Percentiles rank a stretch among this genome's conserved stretches.
phyloP scores from a whole-genome alignment of 176 grass and related monocot genomes.

The Saccharum officinarum region DNA sequence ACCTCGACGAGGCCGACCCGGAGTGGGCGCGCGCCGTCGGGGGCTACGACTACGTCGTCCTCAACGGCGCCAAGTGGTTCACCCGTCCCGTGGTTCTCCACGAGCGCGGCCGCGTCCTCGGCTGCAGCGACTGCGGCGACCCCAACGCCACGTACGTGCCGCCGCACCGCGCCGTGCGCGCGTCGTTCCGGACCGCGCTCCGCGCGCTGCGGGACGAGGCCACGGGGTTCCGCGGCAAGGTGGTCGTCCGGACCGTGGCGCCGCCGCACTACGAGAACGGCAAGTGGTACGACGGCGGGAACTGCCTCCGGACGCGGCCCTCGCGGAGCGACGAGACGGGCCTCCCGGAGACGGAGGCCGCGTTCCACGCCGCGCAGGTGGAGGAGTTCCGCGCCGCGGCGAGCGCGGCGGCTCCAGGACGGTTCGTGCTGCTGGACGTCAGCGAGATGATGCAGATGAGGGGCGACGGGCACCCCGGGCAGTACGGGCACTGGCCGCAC shows the following conservation, averaged over 20 bases:
- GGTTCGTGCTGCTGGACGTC: conserved; percentile 45
- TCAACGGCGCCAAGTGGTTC: conserved; percentile 72
- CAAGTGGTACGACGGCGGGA: conserved; percentile 52
- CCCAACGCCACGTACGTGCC: neutral
- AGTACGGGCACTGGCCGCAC: conserved; percentile 51
- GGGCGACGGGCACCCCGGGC: conserved; percentile 39
- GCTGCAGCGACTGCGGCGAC: conserved; percentile 41
- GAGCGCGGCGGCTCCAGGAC: neutral
- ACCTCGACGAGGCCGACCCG: conserved; percentile 62
- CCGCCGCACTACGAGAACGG: conserved; percentile 64
- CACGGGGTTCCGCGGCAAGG: conserved; percentile 38
- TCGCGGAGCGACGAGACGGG: conserved; percentile 18
- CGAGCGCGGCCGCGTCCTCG: conserved; percentile 39
- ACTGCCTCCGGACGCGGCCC: conserved; percentile 53
- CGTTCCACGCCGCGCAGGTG: conserved; percentile 56
- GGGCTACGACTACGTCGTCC: conserved; percentile 61
- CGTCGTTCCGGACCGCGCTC: conserved; percentile 47
- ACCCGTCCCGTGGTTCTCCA: conserved; percentile 49
- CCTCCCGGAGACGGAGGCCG: conserved; percentile 35
- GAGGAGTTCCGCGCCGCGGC: conserved; percentile 42
- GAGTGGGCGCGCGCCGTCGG: conserved; percentile 33
- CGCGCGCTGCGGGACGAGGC: conserved; percentile 26
- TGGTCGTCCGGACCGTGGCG: conserved; percentile 49
- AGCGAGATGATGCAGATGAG: conserved; percentile 60
- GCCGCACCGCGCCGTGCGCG: conserved; percentile 21